Conservation (phyloP, 106 monocot species). For the Posidonia australis region DNA sequence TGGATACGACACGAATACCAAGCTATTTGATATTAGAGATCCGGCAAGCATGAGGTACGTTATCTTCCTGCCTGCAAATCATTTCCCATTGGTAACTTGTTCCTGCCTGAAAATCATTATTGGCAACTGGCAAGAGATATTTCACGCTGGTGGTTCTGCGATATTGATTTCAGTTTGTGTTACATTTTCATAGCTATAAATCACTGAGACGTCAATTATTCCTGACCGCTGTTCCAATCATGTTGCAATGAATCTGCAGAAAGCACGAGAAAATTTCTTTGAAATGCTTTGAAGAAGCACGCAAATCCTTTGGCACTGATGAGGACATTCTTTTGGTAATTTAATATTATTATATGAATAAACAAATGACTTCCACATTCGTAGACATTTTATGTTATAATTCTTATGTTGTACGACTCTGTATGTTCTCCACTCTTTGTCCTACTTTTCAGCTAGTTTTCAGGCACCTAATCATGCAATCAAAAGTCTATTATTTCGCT, state of each 20-base stretch:
- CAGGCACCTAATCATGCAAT: no score
- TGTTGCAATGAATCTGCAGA: slow-evolving; percentile 20
- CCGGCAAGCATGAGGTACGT: slow-evolving; percentile 78
- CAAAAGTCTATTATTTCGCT: no score
- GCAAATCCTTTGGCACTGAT: slow-evolving; percentile 41
- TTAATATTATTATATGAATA: neutral
- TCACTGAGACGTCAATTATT: neutral
- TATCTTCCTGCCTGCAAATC: neutral
- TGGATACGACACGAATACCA: slow-evolving; percentile 56
- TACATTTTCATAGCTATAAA: neutral
- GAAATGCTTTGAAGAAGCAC: slow-evolving; percentile 30
- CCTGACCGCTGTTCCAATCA: neutral
- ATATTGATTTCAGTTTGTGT: neutral
- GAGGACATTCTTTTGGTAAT: slow-evolving; percentile 39
- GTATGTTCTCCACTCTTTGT: no score
- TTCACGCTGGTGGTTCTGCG: no score
- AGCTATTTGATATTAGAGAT: slow-evolving; percentile 94
- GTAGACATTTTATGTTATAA: no score
- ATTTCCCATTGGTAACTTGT: neutral
- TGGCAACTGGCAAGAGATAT: no score
- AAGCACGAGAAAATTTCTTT: slow-evolving; percentile 28
- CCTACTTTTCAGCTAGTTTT: no score
- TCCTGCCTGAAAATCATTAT: no score
- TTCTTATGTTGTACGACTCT: no score
- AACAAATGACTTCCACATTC: no score